Evolutionary conservation across 148 eudicot genomes (phyloP).

Genomic region (Pouteria glomerata): DNA sequence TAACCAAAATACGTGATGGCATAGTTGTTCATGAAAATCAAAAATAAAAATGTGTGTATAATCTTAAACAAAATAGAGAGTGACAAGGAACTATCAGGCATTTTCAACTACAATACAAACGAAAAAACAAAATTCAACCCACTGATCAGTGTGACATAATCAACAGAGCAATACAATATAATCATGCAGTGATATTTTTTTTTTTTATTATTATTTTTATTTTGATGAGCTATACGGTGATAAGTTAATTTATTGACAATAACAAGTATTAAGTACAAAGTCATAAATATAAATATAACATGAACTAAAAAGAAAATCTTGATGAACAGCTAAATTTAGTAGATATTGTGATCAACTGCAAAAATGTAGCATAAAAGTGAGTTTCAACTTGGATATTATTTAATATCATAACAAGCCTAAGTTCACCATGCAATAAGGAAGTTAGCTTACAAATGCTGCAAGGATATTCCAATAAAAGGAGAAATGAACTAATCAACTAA

Average conservation of each 20-base stretch:
- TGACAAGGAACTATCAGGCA: not conserved
- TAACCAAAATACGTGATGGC: not conserved
- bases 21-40: not conserved
- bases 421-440: not conserved
- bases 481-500: not conserved
- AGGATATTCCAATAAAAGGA: not conserved
- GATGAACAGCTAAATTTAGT: not conserved
- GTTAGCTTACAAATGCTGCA: not conserved
- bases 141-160: not conserved
- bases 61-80: not conserved
- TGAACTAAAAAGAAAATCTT: not conserved
- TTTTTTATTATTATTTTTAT: no score
- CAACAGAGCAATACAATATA: not conserved
- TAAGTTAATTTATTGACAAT: no score
- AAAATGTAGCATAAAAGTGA: not conserved
- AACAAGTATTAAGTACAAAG: not conserved
- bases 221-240: no score
- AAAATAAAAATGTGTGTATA: not conserved
- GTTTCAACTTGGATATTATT: not conserved
- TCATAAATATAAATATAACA: not conserved
- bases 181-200: not conserved
- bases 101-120: not conserved
- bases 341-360: not conserved
- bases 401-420: not conserved
- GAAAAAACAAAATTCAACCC: not conserved